Evolutionary conservation across 2,329 filamentous ascomycete species (phyloP).

Genomic region (Hypoxylon sp.): DNA sequence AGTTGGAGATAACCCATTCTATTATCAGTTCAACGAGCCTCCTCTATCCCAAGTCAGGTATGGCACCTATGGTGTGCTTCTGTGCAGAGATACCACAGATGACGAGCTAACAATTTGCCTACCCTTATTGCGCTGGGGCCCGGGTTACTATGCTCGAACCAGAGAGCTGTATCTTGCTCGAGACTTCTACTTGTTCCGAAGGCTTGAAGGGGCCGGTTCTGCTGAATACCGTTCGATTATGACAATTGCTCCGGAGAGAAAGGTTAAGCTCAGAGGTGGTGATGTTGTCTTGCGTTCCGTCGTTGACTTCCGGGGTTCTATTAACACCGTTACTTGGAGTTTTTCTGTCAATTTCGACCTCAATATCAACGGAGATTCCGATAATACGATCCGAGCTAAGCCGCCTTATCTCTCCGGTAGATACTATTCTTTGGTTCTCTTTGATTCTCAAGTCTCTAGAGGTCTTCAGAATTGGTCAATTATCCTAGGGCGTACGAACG

Average conservation of each 20-base stretch:
- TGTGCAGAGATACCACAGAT: not conserved
- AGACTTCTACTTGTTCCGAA: not conserved
- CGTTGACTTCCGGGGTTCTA: not conserved
- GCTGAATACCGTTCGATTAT: not conserved
- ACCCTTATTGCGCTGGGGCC: not conserved
- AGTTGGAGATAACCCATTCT: not conserved
- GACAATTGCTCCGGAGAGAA: slow-evolving; percentile 1
- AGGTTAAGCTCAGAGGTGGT: not conserved
- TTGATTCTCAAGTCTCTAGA: not conserved
- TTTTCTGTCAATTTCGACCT: not conserved
- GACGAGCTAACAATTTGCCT: not conserved
- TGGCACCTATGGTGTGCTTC: not conserved
- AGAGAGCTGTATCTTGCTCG: not conserved
- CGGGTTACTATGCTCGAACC: slow-evolving; percentile 1
- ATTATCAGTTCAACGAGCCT: slow-evolving; percentile 3
- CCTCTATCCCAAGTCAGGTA: not conserved
- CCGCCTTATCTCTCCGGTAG: not conserved
- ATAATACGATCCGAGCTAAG: not conserved
- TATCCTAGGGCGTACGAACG: not conserved
- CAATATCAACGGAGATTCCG: not conserved
- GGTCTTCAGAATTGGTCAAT: slow-evolving; percentile 2
- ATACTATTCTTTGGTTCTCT: not conserved
- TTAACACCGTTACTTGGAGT: not conserved
- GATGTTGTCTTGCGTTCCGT: slow-evolving; percentile 3
- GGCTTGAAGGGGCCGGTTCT: not conserved